Evolutionary conservation across 2,329 filamentous ascomycete species (phyloP).

Genomic region (Akanthomyces dipterigenus): DNA sequence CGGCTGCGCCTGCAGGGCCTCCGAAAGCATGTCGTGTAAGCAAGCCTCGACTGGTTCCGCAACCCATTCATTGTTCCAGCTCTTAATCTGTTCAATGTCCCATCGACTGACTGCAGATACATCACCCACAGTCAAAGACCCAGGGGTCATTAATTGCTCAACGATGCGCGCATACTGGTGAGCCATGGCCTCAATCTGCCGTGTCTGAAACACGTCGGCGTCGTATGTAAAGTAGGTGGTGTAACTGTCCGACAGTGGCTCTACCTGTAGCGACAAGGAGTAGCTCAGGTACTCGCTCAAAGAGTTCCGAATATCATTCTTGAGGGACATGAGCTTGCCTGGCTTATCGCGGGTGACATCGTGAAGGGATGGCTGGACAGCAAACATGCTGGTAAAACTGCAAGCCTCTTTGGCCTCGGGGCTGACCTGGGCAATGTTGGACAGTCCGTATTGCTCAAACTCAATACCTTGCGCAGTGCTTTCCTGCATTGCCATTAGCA

Average conservation of each 20-base stretch:
- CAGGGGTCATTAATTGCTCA: not conserved
- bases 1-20: slow-evolving; percentile 26
- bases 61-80: slow-evolving; percentile 11
- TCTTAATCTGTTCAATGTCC: not conserved
- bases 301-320: not conserved
- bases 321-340: not conserved
- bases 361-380: slow-evolving; percentile 19
- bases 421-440: slow-evolving; percentile 20
- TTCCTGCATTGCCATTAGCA: slow-evolving; percentile 25
- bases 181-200: not conserved
- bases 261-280: not conserved
- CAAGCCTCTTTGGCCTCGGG: slow-evolving; percentile 13
- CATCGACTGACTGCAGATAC: not conserved
- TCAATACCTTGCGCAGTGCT: slow-evolving; percentile 17
- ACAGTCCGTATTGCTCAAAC: slow-evolving; percentile 25
- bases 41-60: slow-evolving; percentile 18
- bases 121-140: not conserved
- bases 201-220: not conserved
- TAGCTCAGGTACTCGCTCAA: not conserved
- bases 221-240: not conserved
- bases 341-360: not conserved
- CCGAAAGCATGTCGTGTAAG: slow-evolving; percentile 34
- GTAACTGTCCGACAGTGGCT: not conserved
- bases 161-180: not conserved
- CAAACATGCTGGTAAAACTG: slow-evolving; percentile 24